phyloP scores from a whole-genome alignment of 2,329 filamentous ascomycete genomes.

The Penicillium frequentans region DNA sequence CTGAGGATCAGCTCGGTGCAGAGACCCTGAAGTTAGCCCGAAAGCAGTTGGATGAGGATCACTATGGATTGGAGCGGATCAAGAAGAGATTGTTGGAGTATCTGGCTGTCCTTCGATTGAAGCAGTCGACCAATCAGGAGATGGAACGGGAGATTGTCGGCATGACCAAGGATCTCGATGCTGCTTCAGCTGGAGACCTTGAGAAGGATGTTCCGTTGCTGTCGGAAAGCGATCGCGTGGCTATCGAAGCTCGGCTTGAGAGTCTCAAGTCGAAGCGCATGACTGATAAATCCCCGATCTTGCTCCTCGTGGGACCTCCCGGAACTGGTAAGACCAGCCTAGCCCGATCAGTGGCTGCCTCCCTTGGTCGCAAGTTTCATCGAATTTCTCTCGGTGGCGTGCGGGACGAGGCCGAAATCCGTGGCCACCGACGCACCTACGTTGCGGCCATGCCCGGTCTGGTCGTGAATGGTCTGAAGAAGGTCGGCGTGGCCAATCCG shows the following conservation, averaged over 20 bases:
- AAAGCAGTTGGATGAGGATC: slow-evolving; percentile 90
- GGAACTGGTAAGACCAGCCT: slow-evolving; percentile 96
- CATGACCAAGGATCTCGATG: slow-evolving; percentile 49
- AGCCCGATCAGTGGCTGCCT: slow-evolving; percentile 87
- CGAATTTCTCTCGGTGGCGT: slow-evolving; percentile 95
- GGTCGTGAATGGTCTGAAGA: slow-evolving; percentile 89
- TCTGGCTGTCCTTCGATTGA: slow-evolving; percentile 90
- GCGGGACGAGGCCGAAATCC: slow-evolving; percentile 93
- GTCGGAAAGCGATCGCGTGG: slow-evolving; percentile 47
- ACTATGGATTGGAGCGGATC: slow-evolving; percentile 94
- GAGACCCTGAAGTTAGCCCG: slow-evolving; percentile 77
- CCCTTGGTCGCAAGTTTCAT: slow-evolving; percentile 92
- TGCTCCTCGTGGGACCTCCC: slow-evolving; percentile 88
- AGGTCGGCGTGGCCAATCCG: slow-evolving; percentile 92
- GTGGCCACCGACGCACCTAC: slow-evolving; percentile 91
- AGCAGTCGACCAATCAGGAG: slow-evolving; percentile 84
- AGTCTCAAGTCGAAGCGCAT: slow-evolving; percentile 78
- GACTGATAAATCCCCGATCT: slow-evolving; percentile 92
- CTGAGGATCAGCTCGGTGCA: slow-evolving; percentile 79
- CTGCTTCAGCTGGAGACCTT: slow-evolving; percentile 41
- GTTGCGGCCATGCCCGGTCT: slow-evolving; percentile 98
- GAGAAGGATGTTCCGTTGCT: slow-evolving; percentile 59
- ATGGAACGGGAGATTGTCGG: slow-evolving; percentile 72
- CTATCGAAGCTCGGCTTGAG: slow-evolving; percentile 64
- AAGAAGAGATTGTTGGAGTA: slow-evolving; percentile 97